Conservation (phyloP, 2,329 filamentous ascomycete genomes). For the Colletotrichum aenigma region DNA sequence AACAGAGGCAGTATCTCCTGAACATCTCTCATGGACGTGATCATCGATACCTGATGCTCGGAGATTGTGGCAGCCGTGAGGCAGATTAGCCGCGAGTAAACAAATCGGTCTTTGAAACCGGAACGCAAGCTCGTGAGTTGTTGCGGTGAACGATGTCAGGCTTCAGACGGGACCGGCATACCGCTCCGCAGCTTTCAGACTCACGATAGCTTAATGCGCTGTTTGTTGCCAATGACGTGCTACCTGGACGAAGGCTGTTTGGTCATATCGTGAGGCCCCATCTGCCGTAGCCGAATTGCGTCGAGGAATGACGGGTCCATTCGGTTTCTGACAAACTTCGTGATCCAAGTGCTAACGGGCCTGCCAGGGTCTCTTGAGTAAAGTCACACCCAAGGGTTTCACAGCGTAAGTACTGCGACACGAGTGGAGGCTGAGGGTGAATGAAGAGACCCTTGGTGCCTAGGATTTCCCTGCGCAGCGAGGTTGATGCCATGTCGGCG, state of each 20-base stretch:
- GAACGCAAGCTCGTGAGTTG: background rate
- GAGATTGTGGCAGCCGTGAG: background rate
- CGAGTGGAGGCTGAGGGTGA: background rate
- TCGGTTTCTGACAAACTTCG: slow-evolving; percentile 2
- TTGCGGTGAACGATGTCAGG: background rate
- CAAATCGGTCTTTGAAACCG: background rate
- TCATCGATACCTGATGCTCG: background rate
- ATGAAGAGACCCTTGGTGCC: slow-evolving; percentile 14
- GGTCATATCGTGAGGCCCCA: background rate
- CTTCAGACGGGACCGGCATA: background rate
- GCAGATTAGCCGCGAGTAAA: background rate
- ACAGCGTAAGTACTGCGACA: slow-evolving; percentile 1
- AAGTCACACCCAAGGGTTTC: background rate
- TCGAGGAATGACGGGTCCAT: slow-evolving; percentile 4
- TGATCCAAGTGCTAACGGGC: background rate
- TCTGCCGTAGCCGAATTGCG: background rate
- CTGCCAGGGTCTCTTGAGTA: background rate
- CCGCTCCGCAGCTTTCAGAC: background rate
- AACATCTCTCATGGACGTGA: background rate
- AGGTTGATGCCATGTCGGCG: background rate
- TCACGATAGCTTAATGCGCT: background rate
- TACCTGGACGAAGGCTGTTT: background rate
- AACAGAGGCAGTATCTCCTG: slow-evolving; percentile 7
- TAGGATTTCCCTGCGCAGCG: background rate
- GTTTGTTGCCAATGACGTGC: slow-evolving; percentile 1